These are phyloP conservation scores for Exophiala mesophila DNA, from an alignment of 2,329 filamentous ascomycete genomes.

Conservation along the genomic window DNA sequence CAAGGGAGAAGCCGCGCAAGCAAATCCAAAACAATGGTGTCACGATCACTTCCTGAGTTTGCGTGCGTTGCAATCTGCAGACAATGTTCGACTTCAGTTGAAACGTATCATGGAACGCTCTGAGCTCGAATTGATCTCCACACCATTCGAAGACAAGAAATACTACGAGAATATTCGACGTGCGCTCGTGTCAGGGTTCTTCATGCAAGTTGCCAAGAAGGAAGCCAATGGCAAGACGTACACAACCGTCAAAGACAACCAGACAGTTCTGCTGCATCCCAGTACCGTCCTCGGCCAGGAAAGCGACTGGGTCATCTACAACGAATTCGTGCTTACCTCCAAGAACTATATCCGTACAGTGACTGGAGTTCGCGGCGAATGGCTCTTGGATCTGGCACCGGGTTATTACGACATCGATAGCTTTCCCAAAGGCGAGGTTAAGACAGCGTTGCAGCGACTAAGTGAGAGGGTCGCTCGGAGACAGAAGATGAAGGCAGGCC, in stretches of 20 bases:
- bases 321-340: slow-evolving; percentile 94
- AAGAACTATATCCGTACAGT: slow-evolving; percentile 98
- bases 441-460: slow-evolving; percentile 56
- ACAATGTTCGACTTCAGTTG: slow-evolving; percentile 87
- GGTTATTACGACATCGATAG: slow-evolving; percentile 81
- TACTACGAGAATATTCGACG: slow-evolving; percentile 98
- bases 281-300: slow-evolving; percentile 84
- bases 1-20: slow-evolving; percentile 67
- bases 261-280: slow-evolving; percentile 87
- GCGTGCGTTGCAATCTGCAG: slow-evolving; percentile 82
- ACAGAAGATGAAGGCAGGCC: slow-evolving; percentile 39
- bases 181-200: slow-evolving; percentile 89
- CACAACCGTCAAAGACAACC: slow-evolving; percentile 92
- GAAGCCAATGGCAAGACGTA: slow-evolving; percentile 86
- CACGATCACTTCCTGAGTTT: slow-evolving; percentile 93
- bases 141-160: slow-evolving; percentile 87
- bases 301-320: slow-evolving; percentile 95
- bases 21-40: slow-evolving; percentile 84
- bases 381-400: slow-evolving; percentile 91
- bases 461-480: slow-evolving; percentile 52
- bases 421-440: slow-evolving; percentile 83
- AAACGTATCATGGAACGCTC: slow-evolving; percentile 96
- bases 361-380: slow-evolving; percentile 86
- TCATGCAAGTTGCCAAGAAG: slow-evolving; percentile 98
- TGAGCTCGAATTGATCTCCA: slow-evolving; percentile 79